These are phyloP conservation scores for Neurospora sp. DNA, from an alignment of 495 filamentous ascomycete genomes.

Conservation along the genomic window DNA sequence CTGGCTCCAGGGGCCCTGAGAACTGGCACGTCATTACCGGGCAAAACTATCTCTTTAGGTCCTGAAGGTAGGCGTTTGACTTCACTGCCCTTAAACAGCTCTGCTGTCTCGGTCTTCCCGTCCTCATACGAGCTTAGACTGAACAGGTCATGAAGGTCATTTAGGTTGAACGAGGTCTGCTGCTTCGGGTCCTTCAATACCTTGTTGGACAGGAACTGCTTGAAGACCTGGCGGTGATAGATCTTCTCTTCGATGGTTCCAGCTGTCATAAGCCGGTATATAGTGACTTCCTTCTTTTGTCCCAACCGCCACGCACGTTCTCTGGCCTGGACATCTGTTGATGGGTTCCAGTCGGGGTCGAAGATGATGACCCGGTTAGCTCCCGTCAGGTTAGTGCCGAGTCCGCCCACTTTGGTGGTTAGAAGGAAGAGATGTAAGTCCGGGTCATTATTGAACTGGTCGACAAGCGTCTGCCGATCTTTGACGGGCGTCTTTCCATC, in stretches of 20 bases:
- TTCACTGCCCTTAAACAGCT: constrained; percentile 74
- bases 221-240: constrained; percentile 95
- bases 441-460: constrained; percentile 78
- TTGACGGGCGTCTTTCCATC: constrained; percentile 82
- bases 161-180: constrained; percentile 71
- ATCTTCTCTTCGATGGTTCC: constrained; percentile 99
- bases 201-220: constrained; percentile 92
- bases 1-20: not conserved
- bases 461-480: constrained; percentile 71
- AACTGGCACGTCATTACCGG: constrained; percentile 10
- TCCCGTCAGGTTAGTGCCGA: constrained; percentile 89
- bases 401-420: constrained; percentile 88
- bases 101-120: constrained; percentile 68
- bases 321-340: constrained; percentile 86
- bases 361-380: constrained; percentile 95
- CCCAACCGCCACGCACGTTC: constrained; percentile 94
- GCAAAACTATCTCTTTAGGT: constrained; percentile 24
- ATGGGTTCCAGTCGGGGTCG: constrained; percentile 97
- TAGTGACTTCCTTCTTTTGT: constrained; percentile 85
- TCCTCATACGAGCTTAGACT: constrained; percentile 60
- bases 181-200: constrained; percentile 88
- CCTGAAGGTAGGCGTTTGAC: constrained; percentile 45
- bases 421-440: constrained; percentile 81
- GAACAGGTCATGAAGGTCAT: constrained; percentile 86
- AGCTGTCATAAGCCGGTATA: constrained; percentile 93